phyloP scores from a whole-genome alignment of 73 alveolate genomes.

The Uronychia binucleata region DNA sequence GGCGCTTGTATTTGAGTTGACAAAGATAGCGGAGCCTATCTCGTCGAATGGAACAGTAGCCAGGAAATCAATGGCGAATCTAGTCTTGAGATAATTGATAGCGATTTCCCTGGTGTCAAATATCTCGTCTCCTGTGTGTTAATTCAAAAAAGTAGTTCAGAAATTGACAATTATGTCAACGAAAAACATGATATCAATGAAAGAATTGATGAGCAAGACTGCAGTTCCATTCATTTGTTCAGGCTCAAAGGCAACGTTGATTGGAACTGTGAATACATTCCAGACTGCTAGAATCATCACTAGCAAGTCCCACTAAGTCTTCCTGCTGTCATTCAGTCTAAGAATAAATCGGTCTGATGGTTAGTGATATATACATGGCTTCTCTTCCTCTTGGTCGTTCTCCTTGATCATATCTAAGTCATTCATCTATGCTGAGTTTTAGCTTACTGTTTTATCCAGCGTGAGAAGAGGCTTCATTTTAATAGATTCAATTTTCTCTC shows the following conservation, averaged over 20 bases:
- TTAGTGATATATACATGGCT: not conserved
- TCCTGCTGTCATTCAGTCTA: not conserved
- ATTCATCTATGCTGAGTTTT: not conserved
- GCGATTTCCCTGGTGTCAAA: conserved; percentile 30
- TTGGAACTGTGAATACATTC: conserved; percentile 1
- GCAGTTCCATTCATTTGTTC: not conserved
- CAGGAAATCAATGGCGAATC: conserved; percentile 78
- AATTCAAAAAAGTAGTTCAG: conserved; percentile 37
- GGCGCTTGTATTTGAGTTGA: not conserved
- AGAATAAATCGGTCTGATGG: not conserved
- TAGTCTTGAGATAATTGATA: conserved; percentile 61
- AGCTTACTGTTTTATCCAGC: not conserved
- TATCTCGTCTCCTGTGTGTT: conserved; percentile 33
- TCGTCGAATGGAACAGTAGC: conserved; percentile 78
- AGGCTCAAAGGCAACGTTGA: conserved; percentile 7
- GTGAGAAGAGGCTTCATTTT: not conserved
- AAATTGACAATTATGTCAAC: conserved; percentile 44
- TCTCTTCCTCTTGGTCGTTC: not conserved
- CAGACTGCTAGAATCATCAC: not conserved
- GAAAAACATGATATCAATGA: conserved; percentile 20
- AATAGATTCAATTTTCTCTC: not conserved
- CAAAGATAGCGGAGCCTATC: conserved; percentile 14
- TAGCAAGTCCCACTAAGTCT: conserved; percentile 2
- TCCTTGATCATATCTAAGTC: not conserved
- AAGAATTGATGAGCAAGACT: not conserved